Evolutionary conservation across 192 early-diverging fungal species (phyloP), one percentile per base, ranked within the genome.

Genomic region (Fimicolochytrium jonesii): DNA sequence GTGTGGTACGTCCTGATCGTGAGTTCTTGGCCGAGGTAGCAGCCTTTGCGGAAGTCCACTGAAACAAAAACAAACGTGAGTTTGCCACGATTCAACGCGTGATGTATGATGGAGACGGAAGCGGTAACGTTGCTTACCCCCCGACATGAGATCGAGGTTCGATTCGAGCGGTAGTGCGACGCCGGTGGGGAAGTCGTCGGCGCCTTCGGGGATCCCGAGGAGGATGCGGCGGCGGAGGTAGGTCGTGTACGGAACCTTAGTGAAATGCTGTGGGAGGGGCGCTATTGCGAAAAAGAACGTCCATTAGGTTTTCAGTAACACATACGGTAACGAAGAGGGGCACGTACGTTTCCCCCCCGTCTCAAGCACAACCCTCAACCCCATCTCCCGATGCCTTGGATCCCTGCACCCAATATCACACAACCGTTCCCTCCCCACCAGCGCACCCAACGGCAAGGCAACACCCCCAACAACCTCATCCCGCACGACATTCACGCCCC

Each of bases 41-140:
- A 99, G 1, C 96, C 96, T 76, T 99, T 99, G 54, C 80, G 76
- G 76, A 96, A 99, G 71, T 97, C 91, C 51, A 99, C 92, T 91
- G 61, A 9, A 32, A 37, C 36, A 30, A 53, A 44, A 18, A 23
- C 31, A 33, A 3, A 25, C 29, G 10, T 47, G 11, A n/a, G n/a
- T n/a, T n/a, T n/a, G n/a, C n/a, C n/a, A n/a, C n/a, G n/a, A n/a
- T 39, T 39, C 7, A 6, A 39, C 7, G 36, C 36, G 17, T 17
- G 36, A 39, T n/a, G n/a, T n/a, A n/a, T n/a, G n/a, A n/a, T n/a
- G n/a, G n/a, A n/a, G n/a, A n/a, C n/a, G n/a, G n/a, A n/a, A n/a
- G n/a, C n/a, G n/a, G n/a, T n/a, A n/a, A n/a, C n/a, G n/a, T 17
- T 4, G 17, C 59, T 62, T 76, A 89, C 88, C 87, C 61, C 95